Percentiles rank a stretch among this genome's conserved stretches.
Evolutionary conservation across 1,284 basidiomycete species (phyloP).

Genomic region (Marasmius sp.): DNA sequence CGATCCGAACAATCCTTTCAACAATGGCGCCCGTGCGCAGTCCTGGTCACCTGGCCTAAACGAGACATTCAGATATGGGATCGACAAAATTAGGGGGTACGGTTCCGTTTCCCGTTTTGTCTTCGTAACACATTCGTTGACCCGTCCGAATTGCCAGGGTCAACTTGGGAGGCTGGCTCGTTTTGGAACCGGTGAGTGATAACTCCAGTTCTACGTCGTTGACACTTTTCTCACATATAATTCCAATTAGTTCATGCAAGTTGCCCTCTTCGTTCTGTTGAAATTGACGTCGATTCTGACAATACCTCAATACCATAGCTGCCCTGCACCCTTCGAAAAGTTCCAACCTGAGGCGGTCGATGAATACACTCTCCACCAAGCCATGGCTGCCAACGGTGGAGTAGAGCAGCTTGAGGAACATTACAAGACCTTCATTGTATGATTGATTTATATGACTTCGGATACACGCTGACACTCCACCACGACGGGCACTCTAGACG

Average conservation of each 20-base stretch:
- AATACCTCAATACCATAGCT: slow-evolving; percentile 38
- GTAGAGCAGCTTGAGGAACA: slow-evolving; percentile 77
- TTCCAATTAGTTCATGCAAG: slow-evolving; percentile 54
- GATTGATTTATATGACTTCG: slow-evolving; percentile 24
- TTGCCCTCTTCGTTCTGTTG: slow-evolving; percentile 11
- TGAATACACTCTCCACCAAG: slow-evolving; percentile 78
- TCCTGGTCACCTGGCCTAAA: slow-evolving; percentile 84
- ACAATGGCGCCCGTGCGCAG: slow-evolving; percentile 74
- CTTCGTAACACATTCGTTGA: background rate
- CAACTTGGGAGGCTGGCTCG: slow-evolving; percentile 91
- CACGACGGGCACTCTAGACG: slow-evolving; percentile 50
- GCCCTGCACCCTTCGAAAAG: slow-evolving; percentile 78
- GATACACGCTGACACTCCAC: slow-evolving; percentile 3
- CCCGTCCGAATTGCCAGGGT: slow-evolving; percentile 50
- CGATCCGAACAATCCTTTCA: slow-evolving; percentile 79
- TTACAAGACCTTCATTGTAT: slow-evolving; percentile 86
- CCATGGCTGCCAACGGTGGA: slow-evolving; percentile 58
- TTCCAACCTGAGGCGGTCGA: slow-evolving; percentile 68
- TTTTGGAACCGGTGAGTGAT: slow-evolving; percentile 82
- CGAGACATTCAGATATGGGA: slow-evolving; percentile 79
- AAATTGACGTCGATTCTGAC: slow-evolving; percentile 5
- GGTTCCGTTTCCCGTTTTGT: slow-evolving; percentile 24
- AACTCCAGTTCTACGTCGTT: background rate
- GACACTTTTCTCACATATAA: slow-evolving; percentile 7
- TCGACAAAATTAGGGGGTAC: slow-evolving; percentile 75